Percentiles rank a stretch among this genome's conserved stretches.
Conservation (phyloP, 2,329 filamentous ascomycete species). For the Xenosphaeropsis pyriputrescens region DNA sequence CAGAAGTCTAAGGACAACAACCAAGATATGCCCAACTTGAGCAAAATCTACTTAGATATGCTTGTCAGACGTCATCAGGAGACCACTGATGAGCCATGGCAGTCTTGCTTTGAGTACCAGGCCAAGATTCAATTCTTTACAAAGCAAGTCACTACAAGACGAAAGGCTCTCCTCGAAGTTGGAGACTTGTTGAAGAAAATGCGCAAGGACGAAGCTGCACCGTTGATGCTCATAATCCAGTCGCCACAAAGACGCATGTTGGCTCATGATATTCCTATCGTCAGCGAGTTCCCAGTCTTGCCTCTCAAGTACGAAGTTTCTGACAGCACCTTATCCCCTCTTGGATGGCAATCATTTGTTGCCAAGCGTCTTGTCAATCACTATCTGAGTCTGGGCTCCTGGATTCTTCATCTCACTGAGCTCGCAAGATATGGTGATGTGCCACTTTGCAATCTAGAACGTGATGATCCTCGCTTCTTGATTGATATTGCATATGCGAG, state of each 20-base stretch:
- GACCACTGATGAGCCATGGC: slow-evolving; percentile 54
- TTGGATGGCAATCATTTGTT: slow-evolving; percentile 87
- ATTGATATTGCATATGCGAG: slow-evolving; percentile 94
- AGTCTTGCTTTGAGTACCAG: slow-evolving; percentile 76
- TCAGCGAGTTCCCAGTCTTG: slow-evolving; percentile 75
- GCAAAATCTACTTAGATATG: slow-evolving; percentile 73
- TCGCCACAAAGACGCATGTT: slow-evolving; percentile 73
- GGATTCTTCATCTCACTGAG: slow-evolving; percentile 78
- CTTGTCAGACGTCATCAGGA: slow-evolving; percentile 52
- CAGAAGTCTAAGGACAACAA: slow-evolving; percentile 64
- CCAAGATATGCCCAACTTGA: slow-evolving; percentile 79
- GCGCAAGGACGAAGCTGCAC: slow-evolving; percentile 67
- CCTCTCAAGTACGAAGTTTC: slow-evolving; percentile 67
- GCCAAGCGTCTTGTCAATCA: slow-evolving; percentile 76
- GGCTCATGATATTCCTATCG: slow-evolving; percentile 68
- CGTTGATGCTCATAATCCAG: slow-evolving; percentile 77
- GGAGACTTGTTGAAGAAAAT: slow-evolving; percentile 82
- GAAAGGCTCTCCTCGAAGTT: slow-evolving; percentile 80
- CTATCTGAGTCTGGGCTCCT: slow-evolving; percentile 84
- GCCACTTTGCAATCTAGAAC: slow-evolving; percentile 87
- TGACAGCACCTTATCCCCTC: slow-evolving; percentile 76
- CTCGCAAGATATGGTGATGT: slow-evolving; percentile 87
- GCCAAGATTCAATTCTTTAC: slow-evolving; percentile 75
- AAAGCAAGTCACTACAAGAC: slow-evolving; percentile 73
- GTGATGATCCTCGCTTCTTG: slow-evolving; percentile 83